Evolutionary conservation across 2,329 filamentous ascomycete genomes (phyloP), one percentile per base, ranked within the genome.

Genomic region (Botrytis fabae): DNA sequence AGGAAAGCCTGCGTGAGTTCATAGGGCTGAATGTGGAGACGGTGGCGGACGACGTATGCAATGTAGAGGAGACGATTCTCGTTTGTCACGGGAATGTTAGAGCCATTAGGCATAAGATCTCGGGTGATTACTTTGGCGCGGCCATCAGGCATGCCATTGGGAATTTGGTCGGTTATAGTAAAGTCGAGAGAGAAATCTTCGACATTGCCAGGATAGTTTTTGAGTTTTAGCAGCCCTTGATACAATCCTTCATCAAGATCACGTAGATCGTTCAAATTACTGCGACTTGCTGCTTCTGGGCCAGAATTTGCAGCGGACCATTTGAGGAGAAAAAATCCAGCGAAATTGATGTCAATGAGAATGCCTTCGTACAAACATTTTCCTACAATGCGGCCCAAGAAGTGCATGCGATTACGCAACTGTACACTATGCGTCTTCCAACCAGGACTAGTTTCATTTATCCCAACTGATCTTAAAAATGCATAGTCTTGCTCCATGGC

Each of bases 321-420:
- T 81, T 98, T 98, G 74, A 97, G 88, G 10, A 99, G 87, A 83
- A 99, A 99, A 84, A 99, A 99, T 0, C 93, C 91, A 1, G 95
- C 95, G 84, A 99, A 99, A 69, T 90, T 90, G 74, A 98, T 91
- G 82, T 99, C 95, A 64, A 98, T 91, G 4, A 99, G 86, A 62
- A 99, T 98, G 0, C 95, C 95, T 83, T 99, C 96, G 80, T 99
- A 99, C 79, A 99, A 86, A 82, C 96, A 99, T 81, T 99, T 99
- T 18, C 96, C 96, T 40, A 99, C 91, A 42, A 99, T 89, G 5
- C 96, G 92, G 1, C 96, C 96, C 0, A 98, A 85, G 77, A 99
- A 99, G 80, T 98, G 95, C 80, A 94, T 98, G 22, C 91, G 89
- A 75, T 88, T 88, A 8, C 96, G 84, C 25, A 96, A 82, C 42